These are phyloP conservation scores for Teunomyces gatunensis DNA, from an alignment of 805 yeast species.

Conservation along the genomic window DNA sequence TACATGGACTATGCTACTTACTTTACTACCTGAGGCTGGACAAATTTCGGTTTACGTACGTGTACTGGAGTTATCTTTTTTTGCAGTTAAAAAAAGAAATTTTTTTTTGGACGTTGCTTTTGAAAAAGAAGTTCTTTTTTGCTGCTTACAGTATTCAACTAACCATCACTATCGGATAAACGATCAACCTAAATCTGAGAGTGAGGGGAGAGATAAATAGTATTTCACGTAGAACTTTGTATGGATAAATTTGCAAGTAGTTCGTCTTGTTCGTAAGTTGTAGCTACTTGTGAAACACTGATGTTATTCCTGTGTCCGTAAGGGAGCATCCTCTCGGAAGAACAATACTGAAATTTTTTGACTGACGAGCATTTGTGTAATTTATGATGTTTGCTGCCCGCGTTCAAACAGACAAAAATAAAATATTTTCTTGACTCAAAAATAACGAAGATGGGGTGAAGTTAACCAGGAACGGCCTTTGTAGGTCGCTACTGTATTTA, in stretches of 20 bases:
- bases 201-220: neutral
- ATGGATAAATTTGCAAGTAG: neutral
- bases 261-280: too few species aligned
- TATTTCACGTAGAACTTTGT: too few species aligned
- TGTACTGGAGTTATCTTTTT: neutral
- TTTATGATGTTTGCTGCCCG: constrained; percentile 2
- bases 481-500: neutral
- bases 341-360: constrained; percentile 1
- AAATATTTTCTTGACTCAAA: neutral
- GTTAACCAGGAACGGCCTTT: neutral
- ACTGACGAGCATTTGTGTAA: neutral
- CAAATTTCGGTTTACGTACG: too few species aligned
- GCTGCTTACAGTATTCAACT: neutral
- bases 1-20: too few species aligned
- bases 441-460: neutral
- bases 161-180: neutral
- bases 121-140: neutral
- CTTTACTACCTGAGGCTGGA: too few species aligned
- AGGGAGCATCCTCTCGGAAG: neutral
- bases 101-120: neutral
- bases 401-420: neutral
- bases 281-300: neutral
- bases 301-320: too few species aligned
- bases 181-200: neutral
- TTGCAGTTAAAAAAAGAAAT: neutral